Conservation (phyloP, 164 flowering plant species). For the Sextonia rubra region DNA sequence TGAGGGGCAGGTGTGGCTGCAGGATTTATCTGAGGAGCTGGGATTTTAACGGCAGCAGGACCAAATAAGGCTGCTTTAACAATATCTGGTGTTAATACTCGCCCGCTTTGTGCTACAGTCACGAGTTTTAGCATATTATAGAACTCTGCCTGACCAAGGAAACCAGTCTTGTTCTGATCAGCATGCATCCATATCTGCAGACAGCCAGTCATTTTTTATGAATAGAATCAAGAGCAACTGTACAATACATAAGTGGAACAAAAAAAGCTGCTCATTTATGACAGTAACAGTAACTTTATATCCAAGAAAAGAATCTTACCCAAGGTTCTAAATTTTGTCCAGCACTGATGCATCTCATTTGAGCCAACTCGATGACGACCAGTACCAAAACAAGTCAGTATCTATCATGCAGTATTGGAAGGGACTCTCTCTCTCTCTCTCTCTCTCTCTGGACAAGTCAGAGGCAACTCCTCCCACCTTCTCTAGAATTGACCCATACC, state of each 20-base stretch:
- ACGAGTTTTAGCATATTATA: constrained; percentile 89
- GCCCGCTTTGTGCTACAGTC: constrained; percentile 91
- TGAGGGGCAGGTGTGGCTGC: constrained; percentile 40
- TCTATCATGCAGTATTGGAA: no score
- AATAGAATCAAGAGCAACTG: not conserved
- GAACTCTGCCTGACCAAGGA: constrained; percentile 82
- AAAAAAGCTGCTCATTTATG: not conserved
- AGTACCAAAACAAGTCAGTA: no score
- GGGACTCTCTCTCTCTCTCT: no score
- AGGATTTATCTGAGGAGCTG: constrained; percentile 84
- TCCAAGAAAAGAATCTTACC: not conserved
- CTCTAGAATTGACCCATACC: no score
- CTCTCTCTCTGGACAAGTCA: no score
- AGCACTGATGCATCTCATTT: no score
- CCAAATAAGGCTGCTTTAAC: constrained; percentile 85
- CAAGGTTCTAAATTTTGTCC: no score
- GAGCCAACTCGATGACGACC: no score
- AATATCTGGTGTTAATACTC: constrained; percentile 88
- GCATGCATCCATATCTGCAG: constrained; percentile 88
- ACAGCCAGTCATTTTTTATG: not conserved
- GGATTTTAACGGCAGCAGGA: constrained; percentile 91
- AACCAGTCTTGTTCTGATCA: constrained; percentile 69
- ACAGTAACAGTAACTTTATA: no score
- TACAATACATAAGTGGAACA: not conserved
- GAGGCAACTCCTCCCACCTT: no score